Percentiles rank a stretch among this genome's conserved stretches.
Evolutionary conservation across 2,329 filamentous ascomycete genomes (phyloP).

Genomic region (Penicillium expansum): DNA sequence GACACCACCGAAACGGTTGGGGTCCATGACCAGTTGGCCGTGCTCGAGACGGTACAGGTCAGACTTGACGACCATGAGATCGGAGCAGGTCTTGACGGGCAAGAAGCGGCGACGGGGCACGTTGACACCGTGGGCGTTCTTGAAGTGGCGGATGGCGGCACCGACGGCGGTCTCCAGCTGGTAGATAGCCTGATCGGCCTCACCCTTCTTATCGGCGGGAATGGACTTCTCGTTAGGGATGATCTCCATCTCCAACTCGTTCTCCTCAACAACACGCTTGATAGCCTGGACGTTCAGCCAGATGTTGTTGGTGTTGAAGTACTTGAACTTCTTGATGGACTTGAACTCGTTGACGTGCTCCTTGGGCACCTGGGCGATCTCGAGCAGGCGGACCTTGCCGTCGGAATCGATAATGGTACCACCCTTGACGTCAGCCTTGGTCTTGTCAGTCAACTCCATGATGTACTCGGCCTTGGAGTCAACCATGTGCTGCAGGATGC

Average conservation of each 20-base stretch:
- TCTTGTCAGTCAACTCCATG: constrained; percentile 99
- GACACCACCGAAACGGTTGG: constrained; percentile 91
- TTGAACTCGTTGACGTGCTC: constrained; percentile 99
- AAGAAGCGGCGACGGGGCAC: constrained; percentile 96
- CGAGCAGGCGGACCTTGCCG: constrained; percentile 89
- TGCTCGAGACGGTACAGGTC: constrained; percentile 98
- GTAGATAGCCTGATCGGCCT: constrained; percentile 94
- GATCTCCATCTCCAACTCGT: constrained; percentile 98
- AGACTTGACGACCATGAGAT: constrained; percentile 99
- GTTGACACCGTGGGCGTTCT: constrained; percentile 98
- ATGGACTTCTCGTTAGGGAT: constrained; percentile 99
- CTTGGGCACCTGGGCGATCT: constrained; percentile 99
- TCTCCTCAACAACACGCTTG: constrained; percentile 97
- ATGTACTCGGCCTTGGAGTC: constrained; percentile 97
- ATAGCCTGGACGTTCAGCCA: constrained; percentile 98
- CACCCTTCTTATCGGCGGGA: constrained; percentile 98
- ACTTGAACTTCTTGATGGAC: constrained; percentile 99
- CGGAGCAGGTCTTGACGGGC: constrained; percentile 99
- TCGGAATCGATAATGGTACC: constrained; percentile 99
- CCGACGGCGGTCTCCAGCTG: constrained; percentile 98
- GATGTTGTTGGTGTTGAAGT: constrained; percentile 99
- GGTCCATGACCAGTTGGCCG: constrained; percentile 95
- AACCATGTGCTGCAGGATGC: constrained; percentile 99
- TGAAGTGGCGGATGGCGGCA: constrained; percentile 97
- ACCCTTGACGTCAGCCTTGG: constrained; percentile 99